Evolutionary conservation across 1,139 yeast species (phyloP).

Genomic region (Suhomyces wounanorum): DNA sequence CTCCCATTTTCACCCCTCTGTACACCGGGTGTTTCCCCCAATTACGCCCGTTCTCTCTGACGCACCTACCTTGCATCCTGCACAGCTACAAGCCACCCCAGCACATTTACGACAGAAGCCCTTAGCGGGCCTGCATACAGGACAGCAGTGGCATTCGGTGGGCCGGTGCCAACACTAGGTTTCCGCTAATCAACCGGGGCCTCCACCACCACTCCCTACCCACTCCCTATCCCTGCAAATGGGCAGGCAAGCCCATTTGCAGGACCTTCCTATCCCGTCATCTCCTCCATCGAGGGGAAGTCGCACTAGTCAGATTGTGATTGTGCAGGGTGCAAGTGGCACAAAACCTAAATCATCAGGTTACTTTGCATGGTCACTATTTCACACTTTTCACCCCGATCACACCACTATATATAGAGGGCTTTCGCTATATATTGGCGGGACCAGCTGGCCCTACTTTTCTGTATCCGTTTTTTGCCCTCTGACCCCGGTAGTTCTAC

Average conservation of each 20-base stretch:
- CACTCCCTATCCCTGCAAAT: no score
- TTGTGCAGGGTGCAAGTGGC: conserved; percentile 4
- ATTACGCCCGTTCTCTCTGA: background rate
- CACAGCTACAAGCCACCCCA: background rate
- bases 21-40: background rate
- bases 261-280: background rate
- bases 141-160: no score
- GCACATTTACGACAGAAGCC: background rate
- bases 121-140: no score
- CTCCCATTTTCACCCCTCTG: background rate
- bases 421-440: background rate
- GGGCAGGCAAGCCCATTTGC: no score
- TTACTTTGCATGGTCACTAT: conserved; percentile 9
- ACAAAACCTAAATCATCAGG: conserved; percentile 9
- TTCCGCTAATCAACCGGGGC: no score
- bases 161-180: no score
- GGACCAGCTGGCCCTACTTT: background rate
- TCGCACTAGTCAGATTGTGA: conserved; percentile 7
- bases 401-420: conserved; percentile 9
- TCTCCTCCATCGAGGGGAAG: conserved; percentile 6
- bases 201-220: no score
- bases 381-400: conserved; percentile 12
- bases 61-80: background rate
- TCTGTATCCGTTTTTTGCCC: background rate
- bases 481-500: background rate